Base-by-base conservation (phyloP, 441 rosid genomes). In the Omphalea diandra region DNA sequence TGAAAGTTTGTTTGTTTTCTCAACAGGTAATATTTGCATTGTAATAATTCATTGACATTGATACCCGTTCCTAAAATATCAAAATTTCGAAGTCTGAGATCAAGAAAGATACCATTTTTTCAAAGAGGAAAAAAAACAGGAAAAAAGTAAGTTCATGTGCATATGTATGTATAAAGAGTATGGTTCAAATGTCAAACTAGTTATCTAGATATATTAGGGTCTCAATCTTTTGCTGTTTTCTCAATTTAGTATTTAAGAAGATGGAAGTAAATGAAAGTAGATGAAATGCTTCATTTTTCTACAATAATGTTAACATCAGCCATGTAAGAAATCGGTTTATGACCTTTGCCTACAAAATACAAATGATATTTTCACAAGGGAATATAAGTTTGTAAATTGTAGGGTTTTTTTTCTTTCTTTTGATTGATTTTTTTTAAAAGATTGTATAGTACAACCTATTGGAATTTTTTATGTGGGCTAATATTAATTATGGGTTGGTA, bases 191-290 rank as follows among this genome's bases (percentile, higher is more conserved):
- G 73, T 68, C 64, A 43, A 61, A 54, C 27, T 26, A 43, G 64
- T 62, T 74, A 43, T 64, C 63, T 38, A 7, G 41, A 65, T 52
- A 22, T 15, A 57, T 53, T 33, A 55, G 67, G 57, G 32, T 49
- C 56, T 61, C 68, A 62, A 9, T 36, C 73, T 32, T 44, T 69
- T 43, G 31, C 63, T 63, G 29, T 29, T 69, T 69, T 56, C 70
- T 56, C 24, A 1, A 44, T 46, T 55, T 27, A 61, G 73, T 56
- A 57, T 69, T 54, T 57, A 40, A 38, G 57, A 63, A 62, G 27
- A 46, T 64, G 17, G 63, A 24, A 33, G 63, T 50, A 43, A 46
- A 46, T 29, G 53, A 66, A 73, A 36, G 44, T 47, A 35, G 57
- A 59, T 56, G 32, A 50, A 49, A 20, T 1, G 26, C 32, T 5